Evolutionary conservation across 257 asterid genomes (phyloP).

Genomic region (Solanum dulcamara): DNA sequence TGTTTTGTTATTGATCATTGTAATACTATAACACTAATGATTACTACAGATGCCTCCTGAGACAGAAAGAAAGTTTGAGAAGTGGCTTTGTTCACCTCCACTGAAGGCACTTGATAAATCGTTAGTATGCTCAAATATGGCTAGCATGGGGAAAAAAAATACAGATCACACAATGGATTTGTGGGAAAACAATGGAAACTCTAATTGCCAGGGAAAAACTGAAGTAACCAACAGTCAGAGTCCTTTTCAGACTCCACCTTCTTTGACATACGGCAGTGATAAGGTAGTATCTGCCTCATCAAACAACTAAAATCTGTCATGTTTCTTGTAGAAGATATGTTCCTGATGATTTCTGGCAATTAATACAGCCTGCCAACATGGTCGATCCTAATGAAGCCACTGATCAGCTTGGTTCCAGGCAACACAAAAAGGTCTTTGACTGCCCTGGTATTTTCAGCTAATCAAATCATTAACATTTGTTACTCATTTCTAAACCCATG

Average conservation of each 20-base stretch:
- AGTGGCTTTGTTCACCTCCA: conserved; percentile 68
- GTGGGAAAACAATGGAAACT: conserved; percentile 20
- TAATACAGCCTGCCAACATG: conserved; percentile 43
- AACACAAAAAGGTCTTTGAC: conserved; percentile 70
- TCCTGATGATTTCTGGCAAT: conserved; percentile 9
- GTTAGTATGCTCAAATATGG: conserved; percentile 25
- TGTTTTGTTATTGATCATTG: background rate
- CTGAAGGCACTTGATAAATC: conserved; percentile 39
- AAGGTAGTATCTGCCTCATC: conserved; percentile 42
- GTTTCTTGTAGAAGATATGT: background rate
- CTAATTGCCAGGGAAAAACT: conserved; percentile 18
- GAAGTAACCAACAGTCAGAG: conserved; percentile 45
- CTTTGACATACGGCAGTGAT: conserved; percentile 56
- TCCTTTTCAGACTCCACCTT: conserved; percentile 89
- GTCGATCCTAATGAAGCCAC: conserved; percentile 28
- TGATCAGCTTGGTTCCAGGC: conserved; percentile 50
- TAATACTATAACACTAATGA: conserved; percentile 2
- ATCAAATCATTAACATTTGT: background rate
- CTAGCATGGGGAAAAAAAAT: conserved; percentile 17
- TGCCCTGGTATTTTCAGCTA: background rate
- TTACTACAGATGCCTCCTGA: conserved; percentile 45
- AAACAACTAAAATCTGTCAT: background rate
- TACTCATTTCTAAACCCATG: background rate
- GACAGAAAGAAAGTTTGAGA: conserved; percentile 51
- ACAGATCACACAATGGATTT: conserved; percentile 11